Conservation (phyloP, 2,329 filamentous ascomycete genomes). For the Dothideomycetidae sp. region DNA sequence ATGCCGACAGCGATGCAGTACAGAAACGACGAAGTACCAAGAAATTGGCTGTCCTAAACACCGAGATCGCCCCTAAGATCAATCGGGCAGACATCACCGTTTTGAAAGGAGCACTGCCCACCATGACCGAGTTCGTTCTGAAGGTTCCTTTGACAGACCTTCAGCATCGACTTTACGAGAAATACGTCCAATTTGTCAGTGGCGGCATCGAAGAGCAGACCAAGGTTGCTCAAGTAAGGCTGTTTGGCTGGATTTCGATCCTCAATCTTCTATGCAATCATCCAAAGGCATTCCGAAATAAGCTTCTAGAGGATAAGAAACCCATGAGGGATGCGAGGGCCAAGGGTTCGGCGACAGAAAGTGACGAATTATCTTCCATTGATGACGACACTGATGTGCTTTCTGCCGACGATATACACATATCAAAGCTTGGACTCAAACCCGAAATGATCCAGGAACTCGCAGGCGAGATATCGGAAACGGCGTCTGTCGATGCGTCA, state of each 20-base stretch:
- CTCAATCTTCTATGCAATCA: constrained; percentile 45
- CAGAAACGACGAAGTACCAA: constrained; percentile 49
- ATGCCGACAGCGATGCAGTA: constrained; percentile 41
- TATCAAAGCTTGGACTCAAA: constrained; percentile 27
- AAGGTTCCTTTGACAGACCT: constrained; percentile 53
- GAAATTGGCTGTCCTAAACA: constrained; percentile 55
- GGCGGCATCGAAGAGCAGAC: constrained; percentile 20
- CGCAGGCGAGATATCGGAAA: constrained; percentile 5
- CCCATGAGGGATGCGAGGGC: constrained; percentile 14
- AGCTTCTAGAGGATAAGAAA: constrained; percentile 33
- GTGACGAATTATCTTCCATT: constrained; percentile 1
- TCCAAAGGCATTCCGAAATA: constrained; percentile 38
- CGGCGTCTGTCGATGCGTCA: constrained; percentile 34
- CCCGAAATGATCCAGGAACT: constrained; percentile 22
- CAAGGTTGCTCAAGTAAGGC: constrained; percentile 26
- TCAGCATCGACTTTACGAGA: constrained; percentile 50
- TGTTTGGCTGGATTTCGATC: constrained; percentile 43
- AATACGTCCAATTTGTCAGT: constrained; percentile 33
- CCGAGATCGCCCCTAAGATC: constrained; percentile 62
- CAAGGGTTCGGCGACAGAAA: constrained; percentile 9
- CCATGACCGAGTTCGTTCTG: constrained; percentile 71
- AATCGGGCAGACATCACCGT: constrained; percentile 57
- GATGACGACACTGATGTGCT: constrained; percentile 11
- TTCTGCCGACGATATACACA: constrained; percentile 21
- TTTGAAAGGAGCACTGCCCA: constrained; percentile 52